Conservation (phyloP, 2,329 filamentous ascomycete genomes). For the Stagonosporopsis chrysanthemi region DNA sequence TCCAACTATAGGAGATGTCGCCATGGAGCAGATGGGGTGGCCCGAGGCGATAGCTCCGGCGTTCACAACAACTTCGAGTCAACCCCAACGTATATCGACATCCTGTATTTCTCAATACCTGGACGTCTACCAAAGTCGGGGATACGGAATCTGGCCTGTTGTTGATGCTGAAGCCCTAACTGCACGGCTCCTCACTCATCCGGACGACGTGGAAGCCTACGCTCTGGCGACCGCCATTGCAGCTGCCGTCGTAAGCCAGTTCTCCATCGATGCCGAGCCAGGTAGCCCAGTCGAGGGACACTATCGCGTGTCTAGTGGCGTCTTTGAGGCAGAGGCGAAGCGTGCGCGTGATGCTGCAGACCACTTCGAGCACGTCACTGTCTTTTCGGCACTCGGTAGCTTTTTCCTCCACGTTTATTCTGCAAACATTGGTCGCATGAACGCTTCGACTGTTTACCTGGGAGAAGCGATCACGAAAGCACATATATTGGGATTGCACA, state of each 20-base stretch:
- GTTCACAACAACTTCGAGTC: slow-evolving; percentile 20
- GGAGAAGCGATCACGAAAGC: slow-evolving; percentile 46
- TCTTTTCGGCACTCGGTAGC: slow-evolving; percentile 39
- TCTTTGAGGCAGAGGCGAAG: slow-evolving; percentile 42
- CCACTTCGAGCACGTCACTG: slow-evolving; percentile 41
- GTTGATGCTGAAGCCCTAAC: slow-evolving; percentile 44
- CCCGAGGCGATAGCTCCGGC: slow-evolving; percentile 34
- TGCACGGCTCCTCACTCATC: slow-evolving; percentile 42
- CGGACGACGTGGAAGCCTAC: slow-evolving; percentile 44
- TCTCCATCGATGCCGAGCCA: slow-evolving; percentile 42
- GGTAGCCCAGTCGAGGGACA: slow-evolving; percentile 44
- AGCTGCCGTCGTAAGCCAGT: slow-evolving; percentile 47
- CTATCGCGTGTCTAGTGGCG: slow-evolving; percentile 40
- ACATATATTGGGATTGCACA: slow-evolving; percentile 44
- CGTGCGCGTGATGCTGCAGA: slow-evolving; percentile 39
- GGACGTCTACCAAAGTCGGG: slow-evolving; percentile 41
- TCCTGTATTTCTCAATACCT: slow-evolving; percentile 45
- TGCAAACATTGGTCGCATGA: slow-evolving; percentile 47
- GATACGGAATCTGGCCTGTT: slow-evolving; percentile 47
- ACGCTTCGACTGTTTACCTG: slow-evolving; percentile 41
- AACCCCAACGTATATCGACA: slow-evolving; percentile 41
- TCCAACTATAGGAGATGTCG: slow-evolving; percentile 31
- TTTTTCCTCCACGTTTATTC: slow-evolving; percentile 49
- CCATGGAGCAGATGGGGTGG: slow-evolving; percentile 34
- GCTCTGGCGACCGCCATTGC: slow-evolving; percentile 43